Evolutionary conservation across 352 stramenopile species (phyloP), one percentile per base, ranked within the genome.

Genomic region (Phytopythium mirpurense): DNA sequence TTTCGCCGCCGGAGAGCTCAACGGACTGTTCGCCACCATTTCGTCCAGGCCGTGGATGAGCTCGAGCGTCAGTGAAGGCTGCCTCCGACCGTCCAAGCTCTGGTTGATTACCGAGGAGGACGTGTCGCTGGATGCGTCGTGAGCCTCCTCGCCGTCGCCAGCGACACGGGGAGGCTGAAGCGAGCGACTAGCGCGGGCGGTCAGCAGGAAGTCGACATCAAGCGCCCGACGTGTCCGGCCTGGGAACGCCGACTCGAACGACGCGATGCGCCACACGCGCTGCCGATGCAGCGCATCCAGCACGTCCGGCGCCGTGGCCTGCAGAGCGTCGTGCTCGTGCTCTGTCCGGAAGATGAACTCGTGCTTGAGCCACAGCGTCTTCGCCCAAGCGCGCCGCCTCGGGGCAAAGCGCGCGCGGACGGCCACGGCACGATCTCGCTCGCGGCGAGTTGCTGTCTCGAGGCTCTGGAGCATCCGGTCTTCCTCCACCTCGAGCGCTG

Each of bases 401-500:
- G 62, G 43, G 7, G 51, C 47, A 15, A 68, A 58, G 6, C 60
- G 36, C 0, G 60, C 61, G 0, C 57, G 29, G 16, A 56, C 54
- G 16, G 51, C 72, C 23, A 56, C 36, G 12, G 64, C 57, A 7
- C 72, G 67, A 48, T 81, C 54, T 0, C 52, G 60, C 49, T 88
- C 77, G 11, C 73, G 70, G 26, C 35, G 56, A 0, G 52, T 57
- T 1, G 87, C 67, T 18, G 88, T 70, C 19, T 70, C 72, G 4
- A 91, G 48, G 6, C 65, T 73, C 24, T 86, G 80, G 23, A 83
- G 36, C 75, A 91, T 86, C 1, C 81, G 65, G 37, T 88, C 90
- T 37, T 92, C 82, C 60, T 94, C 84, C 1, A 94, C 84, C 62
- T 93, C 79, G 2, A 90, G 66, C 11, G 78, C 80, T 46, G 84